These are phyloP conservation scores for Groenewaldozyma sp. DNA, from an alignment of 1,139 yeast species.

Conservation along the genomic window DNA sequence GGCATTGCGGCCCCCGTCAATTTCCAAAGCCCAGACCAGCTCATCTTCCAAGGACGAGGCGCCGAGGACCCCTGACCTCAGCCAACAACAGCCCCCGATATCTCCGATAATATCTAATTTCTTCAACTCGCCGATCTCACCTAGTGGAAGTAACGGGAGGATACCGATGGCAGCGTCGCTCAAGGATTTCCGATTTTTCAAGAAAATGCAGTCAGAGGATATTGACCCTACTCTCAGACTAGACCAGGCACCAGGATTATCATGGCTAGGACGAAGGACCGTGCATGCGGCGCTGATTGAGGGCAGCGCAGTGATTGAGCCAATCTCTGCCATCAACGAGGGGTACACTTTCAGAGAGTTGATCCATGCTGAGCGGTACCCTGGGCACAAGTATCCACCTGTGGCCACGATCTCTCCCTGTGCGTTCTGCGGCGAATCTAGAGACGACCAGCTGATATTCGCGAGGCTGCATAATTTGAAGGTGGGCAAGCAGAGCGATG, in stretches of 20 bases:
- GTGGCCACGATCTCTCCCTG: constrained; percentile 71
- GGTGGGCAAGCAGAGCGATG: constrained; percentile 15
- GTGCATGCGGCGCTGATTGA: constrained; percentile 64
- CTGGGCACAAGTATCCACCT: constrained; percentile 31
- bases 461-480: constrained; percentile 68
- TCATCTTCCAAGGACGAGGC: too few species aligned
- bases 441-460: constrained; percentile 62
- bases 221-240: constrained; percentile 61
- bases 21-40: too few species aligned
- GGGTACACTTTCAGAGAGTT: constrained; percentile 19
- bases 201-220: constrained; percentile 62
- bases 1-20: not conserved
- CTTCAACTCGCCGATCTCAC: constrained; percentile 1
- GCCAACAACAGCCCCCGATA: not conserved
- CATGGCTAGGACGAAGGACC: constrained; percentile 50
- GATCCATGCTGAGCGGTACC: not conserved
- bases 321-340: constrained; percentile 78
- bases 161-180: constrained; percentile 22
- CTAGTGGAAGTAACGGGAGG: not conserved
- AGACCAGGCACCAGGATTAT: constrained; percentile 52
- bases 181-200: constrained; percentile 53
- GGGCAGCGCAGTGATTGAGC: constrained; percentile 77
- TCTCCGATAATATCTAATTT: constrained; percentile 6
- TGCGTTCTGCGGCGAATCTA: constrained; percentile 69
- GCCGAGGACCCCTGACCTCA: constrained; percentile 3